A percentile compares a stretch with the other conserved stretches of the same genome.
These are phyloP conservation scores for Asterophora parasitica DNA, from an alignment of 768 basidiomycete genomes.

Conservation along the genomic window DNA sequence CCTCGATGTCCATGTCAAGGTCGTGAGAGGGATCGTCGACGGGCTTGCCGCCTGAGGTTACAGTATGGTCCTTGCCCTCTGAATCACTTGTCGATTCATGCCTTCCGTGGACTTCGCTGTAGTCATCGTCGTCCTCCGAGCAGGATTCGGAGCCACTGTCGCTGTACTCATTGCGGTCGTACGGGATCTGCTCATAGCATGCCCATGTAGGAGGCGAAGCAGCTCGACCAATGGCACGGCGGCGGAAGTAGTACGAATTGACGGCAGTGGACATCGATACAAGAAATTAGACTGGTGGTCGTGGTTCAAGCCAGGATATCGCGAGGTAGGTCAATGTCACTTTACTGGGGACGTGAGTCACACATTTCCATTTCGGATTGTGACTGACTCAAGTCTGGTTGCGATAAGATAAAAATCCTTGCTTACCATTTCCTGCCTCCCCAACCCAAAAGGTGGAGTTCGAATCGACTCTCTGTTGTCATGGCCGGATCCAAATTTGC, in stretches of 20 bases:
- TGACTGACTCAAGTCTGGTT: slow-evolving; percentile 4
- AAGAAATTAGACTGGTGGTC: not conserved
- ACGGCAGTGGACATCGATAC: slow-evolving; percentile 34
- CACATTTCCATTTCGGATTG: slow-evolving; percentile 9
- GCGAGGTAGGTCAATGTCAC: slow-evolving; percentile 11
- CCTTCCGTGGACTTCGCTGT: slow-evolving; percentile 25
- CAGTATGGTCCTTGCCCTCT: slow-evolving; percentile 31
- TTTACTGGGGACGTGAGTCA: slow-evolving; percentile 7
- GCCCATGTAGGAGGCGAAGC: slow-evolving; percentile 85
- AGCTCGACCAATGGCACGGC: slow-evolving; percentile 73
- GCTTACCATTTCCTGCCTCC: not conserved
- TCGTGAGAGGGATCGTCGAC: slow-evolving; percentile 30
- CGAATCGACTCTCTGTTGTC: not conserved
- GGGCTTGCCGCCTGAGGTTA: slow-evolving; percentile 24
- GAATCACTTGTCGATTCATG: slow-evolving; percentile 22
- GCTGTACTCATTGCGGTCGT: slow-evolving; percentile 58
- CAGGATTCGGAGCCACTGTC: slow-evolving; percentile 59
- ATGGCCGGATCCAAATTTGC: slow-evolving; percentile 95
- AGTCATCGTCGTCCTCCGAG: slow-evolving; percentile 74
- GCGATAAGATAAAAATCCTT: not conserved
- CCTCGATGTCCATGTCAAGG: slow-evolving; percentile 55
- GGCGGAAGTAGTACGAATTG: slow-evolving; percentile 52
- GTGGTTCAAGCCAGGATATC: slow-evolving; percentile 9
- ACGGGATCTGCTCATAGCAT: slow-evolving; percentile 86
- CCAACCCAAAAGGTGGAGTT: no score